These are phyloP conservation scores for Lactarius sanguifluus DNA, from an alignment of 768 basidiomycete species.

Conservation along the genomic window DNA sequence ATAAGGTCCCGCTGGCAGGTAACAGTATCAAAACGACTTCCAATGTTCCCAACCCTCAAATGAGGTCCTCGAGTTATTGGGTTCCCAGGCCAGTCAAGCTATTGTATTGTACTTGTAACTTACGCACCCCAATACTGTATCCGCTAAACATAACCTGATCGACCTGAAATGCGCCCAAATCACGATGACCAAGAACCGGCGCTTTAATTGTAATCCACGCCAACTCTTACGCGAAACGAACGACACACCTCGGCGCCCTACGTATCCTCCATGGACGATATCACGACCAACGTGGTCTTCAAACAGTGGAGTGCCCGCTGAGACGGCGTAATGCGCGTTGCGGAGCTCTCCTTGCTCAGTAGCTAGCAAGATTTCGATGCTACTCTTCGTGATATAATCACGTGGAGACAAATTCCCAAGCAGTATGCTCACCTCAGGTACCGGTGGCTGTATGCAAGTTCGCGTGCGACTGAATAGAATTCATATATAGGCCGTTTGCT, in stretches of 20 bases:
- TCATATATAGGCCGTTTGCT: not conserved
- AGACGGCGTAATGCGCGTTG: not conserved
- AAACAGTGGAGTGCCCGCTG: not conserved
- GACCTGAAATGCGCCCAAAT: not conserved
- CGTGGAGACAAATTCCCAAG: not conserved
- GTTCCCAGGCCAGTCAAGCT: not conserved
- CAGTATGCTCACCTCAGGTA: not conserved
- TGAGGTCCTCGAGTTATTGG: not conserved
- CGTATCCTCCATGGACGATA: not conserved
- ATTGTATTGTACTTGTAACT: too few relatives aligned
- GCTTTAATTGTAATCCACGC: not conserved
- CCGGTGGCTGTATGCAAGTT: not conserved
- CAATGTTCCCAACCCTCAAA: not conserved
- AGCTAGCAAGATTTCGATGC: not conserved
- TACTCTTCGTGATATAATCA: not conserved
- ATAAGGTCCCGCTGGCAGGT: not conserved
- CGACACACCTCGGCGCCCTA: not conserved
- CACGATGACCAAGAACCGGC: not conserved
- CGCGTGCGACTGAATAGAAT: not conserved
- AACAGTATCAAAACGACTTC: not conserved
- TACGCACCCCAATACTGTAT: not conserved
- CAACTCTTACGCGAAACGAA: conserved; percentile 9
- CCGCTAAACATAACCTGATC: not conserved
- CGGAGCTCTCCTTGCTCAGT: not conserved
- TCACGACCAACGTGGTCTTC: not conserved